phyloP scores from a whole-genome alignment of 306 rosid genomes.

The Gillenia trifoliata region DNA sequence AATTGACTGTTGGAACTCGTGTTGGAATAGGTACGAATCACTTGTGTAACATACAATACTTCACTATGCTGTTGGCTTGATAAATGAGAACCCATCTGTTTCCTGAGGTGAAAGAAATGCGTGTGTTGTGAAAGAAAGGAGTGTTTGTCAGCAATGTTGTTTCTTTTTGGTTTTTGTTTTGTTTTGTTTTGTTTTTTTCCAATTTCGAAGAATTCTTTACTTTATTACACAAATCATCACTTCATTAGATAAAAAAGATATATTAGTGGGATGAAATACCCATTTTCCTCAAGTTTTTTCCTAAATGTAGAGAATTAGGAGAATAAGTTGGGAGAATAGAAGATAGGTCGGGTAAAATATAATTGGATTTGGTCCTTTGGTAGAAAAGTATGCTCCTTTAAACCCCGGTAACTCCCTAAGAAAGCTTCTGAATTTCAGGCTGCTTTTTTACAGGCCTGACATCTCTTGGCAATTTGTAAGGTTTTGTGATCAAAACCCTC shows the following conservation, averaged over 20 bases:
- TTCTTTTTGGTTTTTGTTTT: no score
- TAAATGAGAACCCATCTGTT: background rate
- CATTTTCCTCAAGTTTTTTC: background rate
- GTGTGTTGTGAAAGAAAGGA: background rate
- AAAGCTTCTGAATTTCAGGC: background rate
- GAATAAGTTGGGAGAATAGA: background rate
- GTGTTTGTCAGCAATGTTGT: background rate
- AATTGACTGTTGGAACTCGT: conserved; percentile 88
- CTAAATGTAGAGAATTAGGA: background rate
- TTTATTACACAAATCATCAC: background rate
- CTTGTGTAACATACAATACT: background rate
- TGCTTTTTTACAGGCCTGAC: background rate
- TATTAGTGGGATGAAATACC: background rate
- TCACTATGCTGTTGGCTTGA: background rate
- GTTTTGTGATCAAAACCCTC: background rate
- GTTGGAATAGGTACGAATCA: conserved; percentile 82
- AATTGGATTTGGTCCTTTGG: background rate
- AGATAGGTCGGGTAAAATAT: background rate
- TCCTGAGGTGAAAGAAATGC: background rate
- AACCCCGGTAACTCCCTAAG: background rate
- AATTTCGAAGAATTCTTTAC: background rate
- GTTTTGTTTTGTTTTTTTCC: no score
- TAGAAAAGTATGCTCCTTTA: background rate
- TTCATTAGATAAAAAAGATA: background rate
- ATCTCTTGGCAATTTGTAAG: background rate